These are phyloP conservation scores for Penicillium bovifimosum DNA, from an alignment of 495 filamentous ascomycete genomes.

Conservation along the genomic window DNA sequence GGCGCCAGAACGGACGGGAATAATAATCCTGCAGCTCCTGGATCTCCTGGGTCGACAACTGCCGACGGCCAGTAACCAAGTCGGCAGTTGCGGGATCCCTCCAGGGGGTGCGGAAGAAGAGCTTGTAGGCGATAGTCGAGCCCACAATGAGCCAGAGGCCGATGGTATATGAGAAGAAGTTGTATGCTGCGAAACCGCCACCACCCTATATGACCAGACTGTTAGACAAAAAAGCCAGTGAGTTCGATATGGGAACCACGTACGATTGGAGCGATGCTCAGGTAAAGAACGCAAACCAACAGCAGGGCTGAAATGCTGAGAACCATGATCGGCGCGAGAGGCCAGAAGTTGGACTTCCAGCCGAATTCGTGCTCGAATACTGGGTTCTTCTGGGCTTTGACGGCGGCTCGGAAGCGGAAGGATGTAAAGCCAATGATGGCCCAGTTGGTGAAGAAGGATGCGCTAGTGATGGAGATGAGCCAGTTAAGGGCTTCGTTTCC, in stretches of 20 bases:
- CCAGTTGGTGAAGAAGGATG: conserved; percentile 30
- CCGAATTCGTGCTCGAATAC: conserved; percentile 21
- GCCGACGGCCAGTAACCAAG: conserved; percentile 17
- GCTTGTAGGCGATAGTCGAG: conserved; percentile 19
- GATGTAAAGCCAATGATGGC: conserved; percentile 24
- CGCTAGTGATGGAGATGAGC: conserved; percentile 24
- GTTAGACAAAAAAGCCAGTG: background rate
- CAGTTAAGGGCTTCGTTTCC: conserved; percentile 16
- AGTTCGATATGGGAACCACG: background rate
- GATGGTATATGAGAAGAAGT: conserved; percentile 31
- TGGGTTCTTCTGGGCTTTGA: conserved; percentile 27
- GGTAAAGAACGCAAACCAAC: conserved; percentile 14
- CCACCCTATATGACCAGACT: background rate
- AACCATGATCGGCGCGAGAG: conserved; percentile 24
- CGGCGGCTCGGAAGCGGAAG: conserved; percentile 24
- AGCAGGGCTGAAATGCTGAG: conserved; percentile 10
- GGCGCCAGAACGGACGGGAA: conserved; percentile 15
- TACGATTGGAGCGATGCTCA: conserved; percentile 8
- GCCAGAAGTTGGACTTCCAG: conserved; percentile 27
- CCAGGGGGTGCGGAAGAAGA: conserved; percentile 18
- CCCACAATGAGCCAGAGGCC: conserved; percentile 20
- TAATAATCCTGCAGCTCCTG: conserved; percentile 21
- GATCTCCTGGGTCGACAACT: conserved; percentile 17
- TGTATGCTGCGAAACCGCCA: conserved; percentile 9
- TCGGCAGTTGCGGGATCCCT: conserved; percentile 21